Evolutionary conservation across 139 green algal genomes (phyloP), one percentile per base, ranked within the genome.

Genomic region (Chloropicon primus): DNA sequence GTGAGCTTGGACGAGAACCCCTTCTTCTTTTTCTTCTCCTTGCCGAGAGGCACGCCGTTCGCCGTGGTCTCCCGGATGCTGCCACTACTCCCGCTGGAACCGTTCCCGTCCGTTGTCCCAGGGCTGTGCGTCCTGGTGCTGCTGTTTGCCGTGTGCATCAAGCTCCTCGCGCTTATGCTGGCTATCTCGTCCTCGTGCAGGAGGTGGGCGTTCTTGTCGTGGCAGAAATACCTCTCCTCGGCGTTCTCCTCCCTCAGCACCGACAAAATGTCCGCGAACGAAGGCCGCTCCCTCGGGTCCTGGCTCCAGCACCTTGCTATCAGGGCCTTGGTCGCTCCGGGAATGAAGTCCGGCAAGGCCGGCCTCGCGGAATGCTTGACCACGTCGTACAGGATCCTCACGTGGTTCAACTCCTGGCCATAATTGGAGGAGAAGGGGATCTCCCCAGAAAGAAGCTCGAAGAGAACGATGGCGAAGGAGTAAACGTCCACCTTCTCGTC

Each of bases 401-500:
- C 41, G 41, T 62, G 41, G 41, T 62, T 62, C 41, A 62, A n/a
- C 41, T 17, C 41, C 41, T 62, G 5, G 41, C 41, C 41, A 17
- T 62, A 62, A 17, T 62, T 62, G 41, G 41, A 62, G 5, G 41
- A 5, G 76, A 88, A 90, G 24, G 91, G 78, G 28, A 92, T 82
- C 53, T 80, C 79, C 25, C 87, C 83, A 25, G 72, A 83, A 75
- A 93, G 87, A 53, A 96, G 79, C 82, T 96, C 89, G 75, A 87
- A 95, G 73, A 90, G 82, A 53, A 95, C 88, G 27, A 96, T 80
- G 53, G 80, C 91, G 76, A 93, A 93, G 24, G 25, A 80, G 80
- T 94, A 96, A n/a, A 94, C 83, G 72, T 94, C 89, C 25, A 88
- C 84, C 80, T 91, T 90, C 72, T 91, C 85, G 26, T 91, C 88